Evolutionary conservation across 805 yeast genomes (phyloP), one percentile per base, ranked within the genome.

Genomic region (Diddensiella santjacobensis): DNA sequence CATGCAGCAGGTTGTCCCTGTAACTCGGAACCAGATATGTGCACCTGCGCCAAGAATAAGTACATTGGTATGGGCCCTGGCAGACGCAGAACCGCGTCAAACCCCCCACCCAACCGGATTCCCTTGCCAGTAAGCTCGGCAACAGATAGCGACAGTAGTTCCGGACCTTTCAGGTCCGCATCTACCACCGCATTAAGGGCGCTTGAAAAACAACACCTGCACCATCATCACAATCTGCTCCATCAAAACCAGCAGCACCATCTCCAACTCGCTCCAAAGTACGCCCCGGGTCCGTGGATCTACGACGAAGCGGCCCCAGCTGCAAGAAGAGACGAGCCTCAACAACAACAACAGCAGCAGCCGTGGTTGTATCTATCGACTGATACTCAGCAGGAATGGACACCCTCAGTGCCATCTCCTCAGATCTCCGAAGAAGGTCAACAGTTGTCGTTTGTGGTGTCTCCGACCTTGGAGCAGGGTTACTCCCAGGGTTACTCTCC

Each of bases 1-100:
- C 61, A 59, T 35, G 40, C 44, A 11, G 31, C 42, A 22, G 24
- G 42, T 13, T 59, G 63, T 41, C 57, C 62, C 3, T 58, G 64
- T 44, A 31, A 39, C 40, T 31, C 39, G 8, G 58, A 55, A 33
- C 40, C 43, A 2, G 48, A 43, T 31, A 39, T 44, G 35, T 58
- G 61, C 46, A 56, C 58, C 18, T 58, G 61, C 24, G 44, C 54
- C 42, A 52, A 53, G 40, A 54, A 49, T n/a, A 48, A 42, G 30
- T 29, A 46, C 24, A n/a, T 15, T 15, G 38, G 31, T 8, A 13
- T 8, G 8, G 31, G 31, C n/a, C 6, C 38, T 6, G 17, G 30
- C 4, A 22, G 43, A 40, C 15, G 43, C 15, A 20, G 43, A 40
- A 40, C 43, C 10, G 31, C 43, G 11, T 40, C 43, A 6, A 40